Evolutionary conservation across 2,329 filamentous ascomycete species (phyloP).

Genomic region (Aureobasidium sp.): DNA sequence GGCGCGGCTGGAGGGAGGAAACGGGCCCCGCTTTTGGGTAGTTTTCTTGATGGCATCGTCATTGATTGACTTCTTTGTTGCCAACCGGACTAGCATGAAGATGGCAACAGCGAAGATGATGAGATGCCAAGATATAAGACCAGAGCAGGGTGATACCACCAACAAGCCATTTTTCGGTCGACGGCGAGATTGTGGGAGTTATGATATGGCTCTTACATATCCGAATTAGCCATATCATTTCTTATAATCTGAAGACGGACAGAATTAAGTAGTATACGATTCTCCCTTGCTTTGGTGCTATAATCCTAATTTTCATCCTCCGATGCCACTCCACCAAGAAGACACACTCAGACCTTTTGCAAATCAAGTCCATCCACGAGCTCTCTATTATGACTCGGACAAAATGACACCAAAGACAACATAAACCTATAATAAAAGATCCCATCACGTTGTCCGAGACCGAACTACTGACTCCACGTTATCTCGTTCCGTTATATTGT

Average conservation of each 20-base stretch:
- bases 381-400: no score
- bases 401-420: no score
- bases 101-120: no score
- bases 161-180: background rate
- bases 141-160: background rate
- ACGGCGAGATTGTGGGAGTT: background rate
- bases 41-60: background rate
- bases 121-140: background rate
- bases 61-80: no score
- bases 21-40: no score
- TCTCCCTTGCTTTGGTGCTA: no score
- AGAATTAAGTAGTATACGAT: no score
- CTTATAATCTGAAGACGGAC: rapidly evolving
- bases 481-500: background rate
- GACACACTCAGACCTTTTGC: background rate
- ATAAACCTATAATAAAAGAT: no score
- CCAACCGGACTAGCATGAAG: background rate
- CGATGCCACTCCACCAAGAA: background rate
- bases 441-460: no score
- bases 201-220: background rate
- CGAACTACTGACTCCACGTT: background rate
- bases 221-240: background rate
- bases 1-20: background rate
- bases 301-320: no score
- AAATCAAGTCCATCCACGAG: no score